Evolutionary conservation across 305 asterid species (phyloP).

Genomic region (Solanum hybrid): DNA sequence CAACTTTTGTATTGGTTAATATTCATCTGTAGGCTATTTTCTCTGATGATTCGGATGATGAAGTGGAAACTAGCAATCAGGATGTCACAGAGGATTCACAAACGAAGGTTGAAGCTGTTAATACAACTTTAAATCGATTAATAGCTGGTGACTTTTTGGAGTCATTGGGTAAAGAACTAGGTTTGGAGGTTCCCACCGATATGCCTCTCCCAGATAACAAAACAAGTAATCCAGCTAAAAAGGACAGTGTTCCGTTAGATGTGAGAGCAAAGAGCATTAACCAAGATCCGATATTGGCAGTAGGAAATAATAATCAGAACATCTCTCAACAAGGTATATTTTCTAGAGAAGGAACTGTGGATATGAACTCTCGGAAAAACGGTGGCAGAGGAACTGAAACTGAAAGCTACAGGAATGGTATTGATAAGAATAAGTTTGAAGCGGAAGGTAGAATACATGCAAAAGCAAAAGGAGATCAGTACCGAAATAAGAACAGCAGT

Average conservation of each 20-base stretch:
- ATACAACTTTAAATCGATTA: conserved; percentile 67
- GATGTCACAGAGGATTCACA: conserved; percentile 43
- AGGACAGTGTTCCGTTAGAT: conserved; percentile 16
- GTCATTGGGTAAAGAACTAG: conserved; percentile 89
- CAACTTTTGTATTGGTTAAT: not conserved
- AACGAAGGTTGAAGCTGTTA: conserved; percentile 68
- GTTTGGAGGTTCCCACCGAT: conserved; percentile 79
- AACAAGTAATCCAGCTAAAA: conserved; percentile 17
- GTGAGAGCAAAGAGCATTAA: conserved; percentile 18
- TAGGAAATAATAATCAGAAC: conserved; percentile 4
- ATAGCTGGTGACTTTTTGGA: conserved; percentile 96
- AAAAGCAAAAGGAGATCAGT: conserved; percentile 16
- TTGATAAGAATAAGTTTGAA: conserved; percentile 12
- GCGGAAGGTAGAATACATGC: conserved; percentile 13
- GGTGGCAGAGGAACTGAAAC: not conserved
- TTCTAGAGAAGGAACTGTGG: not conserved
- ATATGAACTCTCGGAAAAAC: not conserved
- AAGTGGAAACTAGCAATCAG: conserved; percentile 35
- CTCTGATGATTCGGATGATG: conserved; percentile 89
- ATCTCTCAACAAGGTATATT: conserved; percentile 16
- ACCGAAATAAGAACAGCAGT: conserved; percentile 22
- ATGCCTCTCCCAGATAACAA: conserved; percentile 35
- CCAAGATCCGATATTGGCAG: conserved; percentile 12
- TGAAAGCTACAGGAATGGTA: conserved; percentile 9
- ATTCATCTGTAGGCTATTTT: conserved; percentile 64